Evolutionary conservation across 2,329 filamentous ascomycete species (phyloP), one percentile per base, ranked within the genome.

Genomic region (Hyphodiscus sp.): DNA sequence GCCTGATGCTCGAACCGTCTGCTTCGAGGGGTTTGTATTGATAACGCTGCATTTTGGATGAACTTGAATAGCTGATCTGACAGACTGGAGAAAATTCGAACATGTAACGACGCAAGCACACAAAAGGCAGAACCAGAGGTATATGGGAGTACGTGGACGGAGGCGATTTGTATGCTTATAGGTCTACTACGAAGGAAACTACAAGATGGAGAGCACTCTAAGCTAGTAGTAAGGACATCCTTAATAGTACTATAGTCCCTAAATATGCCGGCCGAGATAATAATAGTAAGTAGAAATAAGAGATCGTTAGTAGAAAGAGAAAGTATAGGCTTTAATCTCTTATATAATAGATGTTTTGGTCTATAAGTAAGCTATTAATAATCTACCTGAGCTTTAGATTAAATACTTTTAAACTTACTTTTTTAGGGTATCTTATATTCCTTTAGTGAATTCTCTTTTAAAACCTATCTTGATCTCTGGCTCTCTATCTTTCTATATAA

Each of bases 381-480:
- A 58, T 23, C 19, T 26, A 52, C 45, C n/a, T 15, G 30, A 53
- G 44, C 53, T 45, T 47, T 51, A 13, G 33, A 51, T 50, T 48
- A 29, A 49, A 30, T 30, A n/a, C 52, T 23, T 55, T 29, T 58
- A 13, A 9, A 59, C 26, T 53, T 59, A 55, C 51, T 59, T 59
- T 51, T 57, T 59, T 9, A 5, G 46, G 43, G 45, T 54, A 9
- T 59, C 43, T 58, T 50, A 26, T 26, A 55, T 59, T 47, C 20
- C 43, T 57, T 59, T 59, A 50, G 29, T 51, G 49, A 55, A 48
- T 42, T 59, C 50, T 55, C 45, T 59, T 51, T 59, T 59, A n/a
- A 57, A 59, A 51, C 44, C 48, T 57, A 57, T 54, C 41, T 56
- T 55, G 44, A 59, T 58, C 20, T 59, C 45, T 51, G 20, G 50